Percentiles rank a stretch among this genome's conserved stretches.
phyloP scores from a whole-genome alignment of 352 stramenopile species.

The Phytophthora sansomeana region DNA sequence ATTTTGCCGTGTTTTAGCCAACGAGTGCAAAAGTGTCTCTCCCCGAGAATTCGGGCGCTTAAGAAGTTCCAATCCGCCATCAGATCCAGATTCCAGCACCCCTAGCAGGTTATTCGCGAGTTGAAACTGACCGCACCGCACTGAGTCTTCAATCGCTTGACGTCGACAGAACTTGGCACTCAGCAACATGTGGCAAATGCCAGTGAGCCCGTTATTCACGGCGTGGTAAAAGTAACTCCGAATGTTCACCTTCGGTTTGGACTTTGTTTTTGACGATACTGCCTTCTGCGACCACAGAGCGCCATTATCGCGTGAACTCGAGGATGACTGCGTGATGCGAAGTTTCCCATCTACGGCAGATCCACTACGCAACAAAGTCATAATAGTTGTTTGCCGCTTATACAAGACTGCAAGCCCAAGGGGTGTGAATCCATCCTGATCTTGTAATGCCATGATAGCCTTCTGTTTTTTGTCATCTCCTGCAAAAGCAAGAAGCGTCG shows the following conservation, averaged over 20 bases:
- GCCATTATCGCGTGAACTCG: constrained; percentile 12
- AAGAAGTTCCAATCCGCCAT: constrained; percentile 42
- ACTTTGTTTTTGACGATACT: constrained; percentile 3
- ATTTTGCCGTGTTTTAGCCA: constrained; percentile 61
- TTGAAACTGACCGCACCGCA: constrained; percentile 76
- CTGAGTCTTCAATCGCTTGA: constrained; percentile 78
- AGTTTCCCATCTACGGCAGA: constrained; percentile 64
- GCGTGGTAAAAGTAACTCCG: constrained; percentile 83
- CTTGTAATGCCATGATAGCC: constrained; percentile 43
- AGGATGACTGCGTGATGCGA: constrained; percentile 24
- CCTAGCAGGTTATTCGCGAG: constrained; percentile 75
- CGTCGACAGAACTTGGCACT: constrained; percentile 75
- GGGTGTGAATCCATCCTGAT: constrained; percentile 61
- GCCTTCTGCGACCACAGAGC: constrained; percentile 5
- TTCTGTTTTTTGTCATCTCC: constrained; percentile 33
- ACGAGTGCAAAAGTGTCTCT: constrained; percentile 68
- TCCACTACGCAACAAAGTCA: constrained; percentile 74
- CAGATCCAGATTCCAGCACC: constrained; percentile 54
- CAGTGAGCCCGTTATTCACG: constrained; percentile 70
- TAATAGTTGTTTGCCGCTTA: constrained; percentile 76
- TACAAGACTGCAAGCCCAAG: constrained; percentile 64
- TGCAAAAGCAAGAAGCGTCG: constrained; percentile 56
- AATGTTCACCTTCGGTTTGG: constrained; percentile 29
- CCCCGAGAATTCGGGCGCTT: constrained; percentile 49
- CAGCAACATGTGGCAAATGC: constrained; percentile 83